Base-by-base conservation (phyloP, 208 protist genomes). In the Crithidia sp. region DNA sequence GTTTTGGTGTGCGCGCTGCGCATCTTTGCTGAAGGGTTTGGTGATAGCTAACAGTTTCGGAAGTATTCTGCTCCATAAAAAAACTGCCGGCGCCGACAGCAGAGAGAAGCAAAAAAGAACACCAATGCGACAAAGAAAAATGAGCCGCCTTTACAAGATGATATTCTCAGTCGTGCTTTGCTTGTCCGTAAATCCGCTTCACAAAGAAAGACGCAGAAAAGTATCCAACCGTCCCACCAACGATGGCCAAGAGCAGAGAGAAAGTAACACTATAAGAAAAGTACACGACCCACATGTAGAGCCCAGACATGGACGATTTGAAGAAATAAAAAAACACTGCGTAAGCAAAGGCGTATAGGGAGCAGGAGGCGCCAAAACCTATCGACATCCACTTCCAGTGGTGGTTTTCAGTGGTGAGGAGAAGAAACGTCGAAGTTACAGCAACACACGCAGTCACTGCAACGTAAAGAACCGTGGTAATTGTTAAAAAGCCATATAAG, bases 321-420 rank as follows among this genome's bases (percentile, higher is more conserved):
- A 72, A 77, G 37, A 77, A 36, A 59, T 69, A 77, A 60, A 79
- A 77, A 36, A 57, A 67, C 13, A 97, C 67, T 0, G 94, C 69
- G 71, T 99, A 98, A 3, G 88, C 41, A 61, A 95, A 96, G 0
- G 97, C 80, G 69, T 99, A 99, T 2, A 93, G 8, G 0, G 79
- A 73, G 58, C 66, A 77, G 41, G 96, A 98, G 3, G 89, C 92
- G 9, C 86, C 90, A 47, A 87, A 90, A 9, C 89, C 68, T 74
- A 99, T 98, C 7, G 89, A 87, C 52, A 88, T 89, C 98, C 98
- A 99, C 45, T 86, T 89, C 98, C 98, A 99, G 36, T 87, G 65
- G 71, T 95, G 88, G 71, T 98, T 95, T 60, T 99, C 98, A 0
- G 88, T 83, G 58, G 97, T 96, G 40, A 99, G 86, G 19, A 98